Conservation (phyloP, 768 basidiomycete species). For the Clitopilus hobsonii region DNA sequence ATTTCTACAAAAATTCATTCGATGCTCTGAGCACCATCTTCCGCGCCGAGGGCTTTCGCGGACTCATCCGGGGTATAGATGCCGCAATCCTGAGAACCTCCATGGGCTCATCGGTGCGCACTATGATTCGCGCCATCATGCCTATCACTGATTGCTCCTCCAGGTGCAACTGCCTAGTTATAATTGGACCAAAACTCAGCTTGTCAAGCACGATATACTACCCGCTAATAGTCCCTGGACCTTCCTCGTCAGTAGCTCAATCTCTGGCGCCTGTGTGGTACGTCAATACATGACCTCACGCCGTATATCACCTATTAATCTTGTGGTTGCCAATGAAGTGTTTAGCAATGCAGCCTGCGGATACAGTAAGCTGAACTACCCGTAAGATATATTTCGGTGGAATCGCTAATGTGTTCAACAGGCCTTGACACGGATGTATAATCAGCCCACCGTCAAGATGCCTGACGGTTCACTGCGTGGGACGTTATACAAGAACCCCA, state of each 20-base stretch:
- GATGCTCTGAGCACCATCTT: slow-evolving; percentile 81
- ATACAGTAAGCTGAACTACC: slow-evolving; percentile 46
- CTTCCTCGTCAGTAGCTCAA: slow-evolving; percentile 80
- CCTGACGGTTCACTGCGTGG: slow-evolving; percentile 73
- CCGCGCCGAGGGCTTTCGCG: slow-evolving; percentile 69
- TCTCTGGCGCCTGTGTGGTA: slow-evolving; percentile 92
- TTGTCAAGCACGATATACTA: slow-evolving; percentile 64
- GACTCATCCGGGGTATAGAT: slow-evolving; percentile 87
- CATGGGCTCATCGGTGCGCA: slow-evolving; percentile 83
- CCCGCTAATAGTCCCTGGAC: slow-evolving; percentile 80
- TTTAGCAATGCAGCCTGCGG: slow-evolving; percentile 91
- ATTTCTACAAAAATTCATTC: slow-evolving; percentile 81
- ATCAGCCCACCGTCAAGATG: slow-evolving; percentile 76
- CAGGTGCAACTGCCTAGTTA: slow-evolving; percentile 95
- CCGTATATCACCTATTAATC: neutral
- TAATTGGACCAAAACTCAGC: slow-evolving; percentile 83
- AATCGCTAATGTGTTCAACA: too few species aligned
- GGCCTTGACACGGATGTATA: slow-evolving; percentile 93
- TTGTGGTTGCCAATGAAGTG: slow-evolving; percentile 43
- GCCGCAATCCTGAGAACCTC: slow-evolving; percentile 91
- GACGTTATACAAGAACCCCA: slow-evolving; percentile 81
- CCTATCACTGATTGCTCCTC: neutral
- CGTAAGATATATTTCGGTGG: too few species aligned
- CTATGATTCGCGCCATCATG: neutral
- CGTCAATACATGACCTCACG: slow-evolving; percentile 23